A percentile compares a stretch with the other conserved stretches of the same genome.
These are phyloP conservation scores for Backusella westeae DNA, from an alignment of 192 early-diverging fungal species.

Conservation along the genomic window DNA sequence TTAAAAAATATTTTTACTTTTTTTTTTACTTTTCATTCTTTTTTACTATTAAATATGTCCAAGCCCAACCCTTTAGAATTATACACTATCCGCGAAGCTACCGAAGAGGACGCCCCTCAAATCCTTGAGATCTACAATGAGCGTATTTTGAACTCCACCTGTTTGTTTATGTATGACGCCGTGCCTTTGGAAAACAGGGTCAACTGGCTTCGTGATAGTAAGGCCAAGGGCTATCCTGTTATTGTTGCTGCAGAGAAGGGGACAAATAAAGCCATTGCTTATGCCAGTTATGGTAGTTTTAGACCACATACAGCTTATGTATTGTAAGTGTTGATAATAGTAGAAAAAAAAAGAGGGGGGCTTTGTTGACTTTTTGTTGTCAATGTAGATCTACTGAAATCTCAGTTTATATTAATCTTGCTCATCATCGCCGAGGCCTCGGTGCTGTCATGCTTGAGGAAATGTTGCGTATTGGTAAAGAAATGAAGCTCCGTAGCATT, in stretches of 20 bases:
- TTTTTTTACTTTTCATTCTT: no score
- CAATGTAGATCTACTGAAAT: slow-evolving; percentile 45
- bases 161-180: slow-evolving; percentile 42
- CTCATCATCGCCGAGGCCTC: slow-evolving; percentile 46
- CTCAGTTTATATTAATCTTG: slow-evolving; percentile 48
- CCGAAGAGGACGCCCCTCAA: slow-evolving; percentile 33
- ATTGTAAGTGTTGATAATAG: neutral
- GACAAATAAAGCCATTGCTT: slow-evolving; percentile 22
- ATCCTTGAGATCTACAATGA: slow-evolving; percentile 53
- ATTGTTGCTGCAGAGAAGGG: slow-evolving; percentile 39
- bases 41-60: neutral
- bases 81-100: slow-evolving; percentile 39
- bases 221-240: slow-evolving; percentile 43
- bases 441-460: slow-evolving; percentile 37
- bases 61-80: slow-evolving; percentile 19
- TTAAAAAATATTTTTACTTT: no score
- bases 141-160: slow-evolving; percentile 39
- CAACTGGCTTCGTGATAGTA: slow-evolving; percentile 39
- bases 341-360: no score
- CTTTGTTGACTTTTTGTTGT: neutral
- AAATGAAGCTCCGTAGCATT: slow-evolving; percentile 40
- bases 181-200: slow-evolving; percentile 38
- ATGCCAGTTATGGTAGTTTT: slow-evolving; percentile 23
- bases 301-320: slow-evolving; percentile 19
- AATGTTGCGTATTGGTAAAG: slow-evolving; percentile 39